Conservation (phyloP, 805 yeast genomes). For the Brettanomyces sp. region DNA sequence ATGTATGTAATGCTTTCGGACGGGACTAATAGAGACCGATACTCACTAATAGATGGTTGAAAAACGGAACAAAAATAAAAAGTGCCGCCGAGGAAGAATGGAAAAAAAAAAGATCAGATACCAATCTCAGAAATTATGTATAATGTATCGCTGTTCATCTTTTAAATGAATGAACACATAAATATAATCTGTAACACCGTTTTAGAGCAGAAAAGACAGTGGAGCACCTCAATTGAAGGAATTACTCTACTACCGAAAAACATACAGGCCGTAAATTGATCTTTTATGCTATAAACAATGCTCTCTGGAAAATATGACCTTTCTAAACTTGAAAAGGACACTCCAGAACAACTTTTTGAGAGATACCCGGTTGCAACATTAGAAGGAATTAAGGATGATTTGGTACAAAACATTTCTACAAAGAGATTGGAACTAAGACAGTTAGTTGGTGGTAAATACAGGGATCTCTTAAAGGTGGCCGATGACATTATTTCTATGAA, state of each 20-base stretch:
- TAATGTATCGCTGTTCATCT: too few relatives aligned
- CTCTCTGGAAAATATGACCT: background rate
- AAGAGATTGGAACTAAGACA: constrained; percentile 20
- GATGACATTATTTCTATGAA: constrained; percentile 29
- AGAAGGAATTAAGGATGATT: constrained; percentile 12
- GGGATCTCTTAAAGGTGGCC: constrained; percentile 27
- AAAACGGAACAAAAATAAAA: too few relatives aligned
- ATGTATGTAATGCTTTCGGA: too few relatives aligned
- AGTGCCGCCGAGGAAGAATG: background rate
- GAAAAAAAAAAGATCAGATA: background rate
- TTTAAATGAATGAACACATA: too few relatives aligned
- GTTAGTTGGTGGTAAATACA: constrained; percentile 26
- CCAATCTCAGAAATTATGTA: background rate
- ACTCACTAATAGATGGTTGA: too few relatives aligned
- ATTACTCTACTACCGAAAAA: too few relatives aligned
- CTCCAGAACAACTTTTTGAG: constrained; percentile 19
- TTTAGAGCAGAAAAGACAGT: too few relatives aligned
- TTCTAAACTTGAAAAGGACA: constrained; percentile 1
- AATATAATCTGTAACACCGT: too few relatives aligned
- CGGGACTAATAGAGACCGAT: too few relatives aligned
- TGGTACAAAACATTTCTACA: constrained; percentile 13
- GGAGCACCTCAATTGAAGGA: too few relatives aligned
- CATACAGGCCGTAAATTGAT: too few relatives aligned
- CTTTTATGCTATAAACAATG: too few relatives aligned
- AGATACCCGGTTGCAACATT: constrained; percentile 22